Evolutionary conservation across 1,284 basidiomycete species (phyloP).

Genomic region (Cryptococcus sp.): DNA sequence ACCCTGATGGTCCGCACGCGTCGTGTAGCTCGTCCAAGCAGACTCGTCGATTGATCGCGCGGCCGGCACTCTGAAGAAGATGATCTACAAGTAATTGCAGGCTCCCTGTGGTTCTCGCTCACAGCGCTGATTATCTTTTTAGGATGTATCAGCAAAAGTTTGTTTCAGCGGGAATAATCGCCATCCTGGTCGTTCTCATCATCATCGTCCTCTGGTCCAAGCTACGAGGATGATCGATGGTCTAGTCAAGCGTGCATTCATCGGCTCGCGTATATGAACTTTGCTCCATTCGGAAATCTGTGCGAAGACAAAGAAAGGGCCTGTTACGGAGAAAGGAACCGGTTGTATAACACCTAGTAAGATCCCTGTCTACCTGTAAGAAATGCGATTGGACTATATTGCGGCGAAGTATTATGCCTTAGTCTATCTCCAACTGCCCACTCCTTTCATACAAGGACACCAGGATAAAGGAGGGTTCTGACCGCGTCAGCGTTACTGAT

Average conservation of each 20-base stretch:
- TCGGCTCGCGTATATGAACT: no score
- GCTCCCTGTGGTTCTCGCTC: background rate
- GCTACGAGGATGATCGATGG: slow-evolving; percentile 34
- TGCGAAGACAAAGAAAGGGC: background rate
- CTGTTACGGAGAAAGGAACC: no score
- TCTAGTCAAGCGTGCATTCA: no score
- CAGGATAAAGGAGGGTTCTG: no score
- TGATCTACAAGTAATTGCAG: slow-evolving; percentile 61
- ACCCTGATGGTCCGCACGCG: background rate
- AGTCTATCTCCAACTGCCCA: no score
- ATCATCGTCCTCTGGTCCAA: slow-evolving; percentile 54
- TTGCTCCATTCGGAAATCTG: no score
- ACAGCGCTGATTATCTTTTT: slow-evolving; percentile 9
- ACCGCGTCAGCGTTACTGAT: background rate
- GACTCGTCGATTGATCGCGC: slow-evolving; percentile 62
- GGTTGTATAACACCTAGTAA: no score
- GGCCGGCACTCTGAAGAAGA: slow-evolving; percentile 61
- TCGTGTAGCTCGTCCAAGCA: slow-evolving; percentile 57
- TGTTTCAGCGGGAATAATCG: slow-evolving; percentile 53
- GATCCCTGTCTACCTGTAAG: no score
- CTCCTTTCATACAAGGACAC: no score
- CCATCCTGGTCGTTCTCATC: slow-evolving; percentile 52
- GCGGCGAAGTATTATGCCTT: no score
- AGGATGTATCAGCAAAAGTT: slow-evolving; percentile 56
- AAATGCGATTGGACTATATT: no score